Base-by-base conservation (phyloP, 768 basidiomycete species). In the Xerocomellus amylosporus region DNA sequence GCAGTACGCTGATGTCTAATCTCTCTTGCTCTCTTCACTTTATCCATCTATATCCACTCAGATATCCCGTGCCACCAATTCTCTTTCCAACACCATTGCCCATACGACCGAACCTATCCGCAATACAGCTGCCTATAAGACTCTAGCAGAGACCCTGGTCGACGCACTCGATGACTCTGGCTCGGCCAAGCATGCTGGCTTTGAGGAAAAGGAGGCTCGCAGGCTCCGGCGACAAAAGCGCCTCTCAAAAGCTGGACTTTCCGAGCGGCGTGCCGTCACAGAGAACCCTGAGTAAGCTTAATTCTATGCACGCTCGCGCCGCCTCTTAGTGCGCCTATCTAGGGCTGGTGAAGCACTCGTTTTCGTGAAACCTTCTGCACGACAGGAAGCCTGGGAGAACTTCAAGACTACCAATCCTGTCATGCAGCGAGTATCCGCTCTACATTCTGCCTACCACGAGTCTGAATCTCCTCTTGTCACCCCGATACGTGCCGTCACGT, bases 91-190 rank as follows among this genome's bases (percentile, higher is more conserved):
- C 10, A 90, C 90, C 7, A 92, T 95, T 45, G 86, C 86, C 44
- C 85, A 87, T 42, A 90, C 93, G 14, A 98, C 97, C 4, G 94
- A 96, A 58, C 96, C 96, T n/a, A 89, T 99, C 56, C 88, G 97
- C 40, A 93, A 97, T 58, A 99, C 96, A 2, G 87, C 83, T 14
- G 92, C 96, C 0, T 99, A 99, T 76, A 97, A 97, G 75, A 78
- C 87, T 1, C 75, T 98, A 8, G 84, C 93, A 1, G 93, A 96
- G 42, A 91, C 91, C 2, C 75, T 99, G 14, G 75, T 93, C 5
- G 97, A 99, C 58, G 92, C 94, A 3, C 78, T 99, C 38, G 94
- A 98, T 58, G 95, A 98, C 71, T 91, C 89, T 53, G 90, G 90
- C 5, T 92, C 87, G 59, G 89, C 93, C 4, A 93, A 93, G 61